Base-by-base conservation (phyloP, 2,329 filamentous ascomycete species). In the Periglandula ipomoeae region DNA sequence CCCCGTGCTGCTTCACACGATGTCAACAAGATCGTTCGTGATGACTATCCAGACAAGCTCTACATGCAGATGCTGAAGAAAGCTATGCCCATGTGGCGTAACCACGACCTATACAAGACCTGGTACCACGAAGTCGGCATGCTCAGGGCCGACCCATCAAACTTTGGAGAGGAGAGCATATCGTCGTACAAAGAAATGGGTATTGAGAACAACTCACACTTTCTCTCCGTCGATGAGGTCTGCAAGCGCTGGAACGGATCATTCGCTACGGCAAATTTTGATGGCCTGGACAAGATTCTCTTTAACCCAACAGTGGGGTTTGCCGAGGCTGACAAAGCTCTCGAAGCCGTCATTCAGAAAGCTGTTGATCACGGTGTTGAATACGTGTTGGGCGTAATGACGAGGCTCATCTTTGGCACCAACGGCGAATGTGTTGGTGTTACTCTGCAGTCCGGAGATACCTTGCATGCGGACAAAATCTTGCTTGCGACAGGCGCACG, bases 111-210 rank as follows among this genome's bases (percentile, higher is more conserved):
- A n/a, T 78, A 77, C 64, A 70, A 68, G 43, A 47, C 58, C 4
- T 73, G 67, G 52, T 83, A 80, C 58, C 76, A 82, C 56, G 71
- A 76, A 54, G 76, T 76, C 0, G 79, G 80, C 9, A 79, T 79
- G 76, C 59, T 70, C 5, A 60, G 68, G 30, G 67, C 61, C 9
- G 68, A 70, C 48, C 51, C 60, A 1, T 62, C 61, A 24, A 67
- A 72, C 41, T 69, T 78, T 50, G 72, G 72, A 2, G 56, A 63
- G 17, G 63, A 69, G 32, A 64, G 80, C 42, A 57, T 77, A 1
- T 55, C 67, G 3, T 62, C 64, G 0, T 63, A 70, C 56, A 56
- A 59, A 49, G 54, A 58, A 15, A 59, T 65, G 47, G 65, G 64
- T 22, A 65, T 75, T 34, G 55, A 64, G 30, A 71, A 75, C 44